Base-by-base conservation (phyloP, 192 early-diverging fungal genomes). In the Linnemannia schmuckeri region DNA sequence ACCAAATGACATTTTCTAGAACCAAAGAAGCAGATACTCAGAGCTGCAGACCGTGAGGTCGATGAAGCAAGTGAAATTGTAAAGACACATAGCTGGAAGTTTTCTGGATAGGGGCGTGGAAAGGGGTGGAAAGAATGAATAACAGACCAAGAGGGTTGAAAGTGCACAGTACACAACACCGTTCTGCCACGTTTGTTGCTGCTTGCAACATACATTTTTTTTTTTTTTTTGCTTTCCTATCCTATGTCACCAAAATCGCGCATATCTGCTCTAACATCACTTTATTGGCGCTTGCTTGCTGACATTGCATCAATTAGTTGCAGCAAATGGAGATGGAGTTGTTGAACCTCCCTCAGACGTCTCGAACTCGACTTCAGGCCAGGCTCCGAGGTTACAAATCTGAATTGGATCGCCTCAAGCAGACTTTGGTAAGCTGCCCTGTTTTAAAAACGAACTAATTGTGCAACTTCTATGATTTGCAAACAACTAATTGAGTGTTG, bases 321-420 rank as follows among this genome's bases (percentile, higher is more conserved):
- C 93, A 93, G 69, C 97, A 98, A 91, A 96, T 99, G 95, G 98
- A 98, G 83, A 95, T 97, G 89, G 98, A 99, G 84, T 90, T 97
- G 12, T 82, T 95, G n/a, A 95, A 96, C 44, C 90, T 97, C 17
- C 91, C 94, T 20, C 88, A 91, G 2, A 81, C 94, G 18, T 82
- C 88, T 13, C 93, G 94, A 54, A 91, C 90, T 68, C 93, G 93
- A 47, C 90, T 96, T 3, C 93, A 95, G 61, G 92, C 94, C 4
- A 92, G 91, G 41, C 80, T 97, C 33, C 92, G 94, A 41, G 83
- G 89, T 37, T 95, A 93, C 92, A 98, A 96, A 83, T 89, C 95
- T 13, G 96, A 97, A 41, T 88, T 96, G 27, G 96, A 98, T 47
- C 94, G 93, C 66, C 52, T 97, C 72, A 95, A 95, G 74, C 92